phyloP scores from a whole-genome alignment of 2,329 filamentous ascomycete species.

The Dothideomycetes sp. region DNA sequence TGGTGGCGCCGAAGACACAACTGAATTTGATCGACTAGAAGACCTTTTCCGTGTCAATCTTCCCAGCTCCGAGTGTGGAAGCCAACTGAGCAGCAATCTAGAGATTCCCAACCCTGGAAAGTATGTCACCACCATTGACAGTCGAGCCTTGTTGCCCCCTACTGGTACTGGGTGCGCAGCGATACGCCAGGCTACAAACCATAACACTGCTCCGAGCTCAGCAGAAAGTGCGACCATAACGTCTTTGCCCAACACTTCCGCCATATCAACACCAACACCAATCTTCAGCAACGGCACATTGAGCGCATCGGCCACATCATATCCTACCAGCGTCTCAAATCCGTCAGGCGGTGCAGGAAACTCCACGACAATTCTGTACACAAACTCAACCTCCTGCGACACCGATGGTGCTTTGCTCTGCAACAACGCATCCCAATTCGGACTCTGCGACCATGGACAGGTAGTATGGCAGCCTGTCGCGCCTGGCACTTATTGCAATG shows the following conservation, averaged over 20 bases:
- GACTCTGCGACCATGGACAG: slow-evolving; percentile 35
- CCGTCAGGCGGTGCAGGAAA: slow-evolving; percentile 1
- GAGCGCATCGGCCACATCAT: slow-evolving; percentile 4
- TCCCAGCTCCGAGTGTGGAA: slow-evolving; percentile 35
- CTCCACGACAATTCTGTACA: slow-evolving; percentile 2
- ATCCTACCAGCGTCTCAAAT: slow-evolving; percentile 1
- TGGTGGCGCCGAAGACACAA: slow-evolving; percentile 39
- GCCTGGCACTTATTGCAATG: slow-evolving; percentile 33
- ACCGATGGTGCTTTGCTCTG: slow-evolving; percentile 35
- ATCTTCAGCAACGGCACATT: slow-evolving; percentile 7
- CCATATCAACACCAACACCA: slow-evolving; percentile 2
- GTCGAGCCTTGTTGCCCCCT: slow-evolving; percentile 11
- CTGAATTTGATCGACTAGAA: slow-evolving; percentile 55
- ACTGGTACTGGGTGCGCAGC: slow-evolving; percentile 19
- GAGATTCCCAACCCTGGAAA: slow-evolving; percentile 59
- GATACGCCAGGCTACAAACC: slow-evolving; percentile 4
- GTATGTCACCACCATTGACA: slow-evolving; percentile 36
- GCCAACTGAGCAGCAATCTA: slow-evolving; percentile 37
- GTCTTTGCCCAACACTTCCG: slow-evolving; percentile 6
- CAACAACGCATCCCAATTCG: slow-evolving; percentile 33
- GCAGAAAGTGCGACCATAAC: slow-evolving; percentile 1
- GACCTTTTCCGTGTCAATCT: slow-evolving; percentile 71
- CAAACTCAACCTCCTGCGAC: slow-evolving; percentile 28
- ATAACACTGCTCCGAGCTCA: slow-evolving; percentile 14
- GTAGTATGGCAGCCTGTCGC: slow-evolving; percentile 34